Base-by-base conservation (phyloP, 441 rosid species). In the Flueggea neowawraea region DNA sequence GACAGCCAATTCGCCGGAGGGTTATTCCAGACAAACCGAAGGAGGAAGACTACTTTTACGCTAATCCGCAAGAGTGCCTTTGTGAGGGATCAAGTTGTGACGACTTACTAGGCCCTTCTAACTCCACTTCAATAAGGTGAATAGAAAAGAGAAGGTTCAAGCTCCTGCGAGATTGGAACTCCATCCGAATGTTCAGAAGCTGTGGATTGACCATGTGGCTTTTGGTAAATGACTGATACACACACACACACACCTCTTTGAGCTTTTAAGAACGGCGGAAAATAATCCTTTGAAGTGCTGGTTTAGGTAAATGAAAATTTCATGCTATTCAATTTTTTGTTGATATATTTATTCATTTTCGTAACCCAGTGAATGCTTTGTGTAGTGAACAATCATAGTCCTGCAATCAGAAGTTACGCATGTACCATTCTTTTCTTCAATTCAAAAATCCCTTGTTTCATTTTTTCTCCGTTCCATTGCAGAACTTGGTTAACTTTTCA, bases 11-110 rank as follows among this genome's bases (percentile, higher is more conserved):
- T 17, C 75, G 4, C 6, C 91, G 96, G 4, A 79, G 78, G 70
- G 82, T 84, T 36, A 81, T 85, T 58, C 69, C 88, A 8, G 96
- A 91, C 80, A 89, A 82, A 73, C 99, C 99, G 1, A 95, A 91
- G 75, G 99, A 95, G 78, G 99, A 95, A 76, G 99, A 91, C 80
- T 95, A 91, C 76, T 95, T 95, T 78, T 89, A 91, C 55, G 94
- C 98, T 22, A 91, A 95, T 63, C 99, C 99, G 66, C 87, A 86
- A 59, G 99, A 95, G 66, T 95, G 98, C 78, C 84, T 95, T 32
- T 91, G 98, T 43, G 87, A 85, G 78, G 78, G 78, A 72, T 66
- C 78, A 67, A 71, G 64, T 64, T 89, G 97, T 71, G 81, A 82
- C 66, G 83, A 81, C 64, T 74, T 85, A 57, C 80, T 71, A 55